These are phyloP conservation scores for Pseudogymnoascus sp. DNA, from an alignment of 2,329 filamentous ascomycete species.

Conservation along the genomic window DNA sequence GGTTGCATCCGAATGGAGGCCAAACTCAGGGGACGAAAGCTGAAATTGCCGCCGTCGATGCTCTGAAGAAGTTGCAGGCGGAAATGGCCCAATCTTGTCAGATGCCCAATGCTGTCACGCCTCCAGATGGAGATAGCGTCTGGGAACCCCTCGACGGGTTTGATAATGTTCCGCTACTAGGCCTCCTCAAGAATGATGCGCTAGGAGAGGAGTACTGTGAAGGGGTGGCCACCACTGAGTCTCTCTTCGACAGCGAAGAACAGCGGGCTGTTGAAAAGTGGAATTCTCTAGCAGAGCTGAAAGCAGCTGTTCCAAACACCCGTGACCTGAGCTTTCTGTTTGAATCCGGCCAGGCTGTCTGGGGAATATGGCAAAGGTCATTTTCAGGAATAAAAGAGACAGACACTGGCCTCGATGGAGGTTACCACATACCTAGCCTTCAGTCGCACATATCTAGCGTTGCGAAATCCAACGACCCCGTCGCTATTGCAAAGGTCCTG, in stretches of 20 bases:
- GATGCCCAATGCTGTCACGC: not conserved
- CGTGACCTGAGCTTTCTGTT: conserved; percentile 19
- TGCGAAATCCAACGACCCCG: conserved; percentile 29
- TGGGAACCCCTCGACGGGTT: not conserved
- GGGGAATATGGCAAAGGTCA: conserved; percentile 22
- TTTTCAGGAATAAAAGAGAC: conserved; percentile 10
- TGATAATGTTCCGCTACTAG: not conserved
- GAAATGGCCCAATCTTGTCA: not conserved
- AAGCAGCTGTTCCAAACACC: conserved; percentile 11
- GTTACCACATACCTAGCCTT: conserved; percentile 25
- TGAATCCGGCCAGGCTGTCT: conserved; percentile 19
- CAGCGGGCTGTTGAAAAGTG: not conserved
- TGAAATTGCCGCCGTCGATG: not conserved
- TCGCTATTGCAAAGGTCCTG: conserved; percentile 34
- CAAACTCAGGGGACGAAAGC: not conserved
- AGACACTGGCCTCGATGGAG: not conserved
- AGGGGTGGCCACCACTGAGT: not conserved
- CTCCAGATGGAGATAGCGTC: not conserved
- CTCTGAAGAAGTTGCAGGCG: not conserved
- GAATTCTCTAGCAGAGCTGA: conserved; percentile 1
- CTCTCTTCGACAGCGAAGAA: not conserved
- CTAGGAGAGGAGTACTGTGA: not conserved
- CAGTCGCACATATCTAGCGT: conserved; percentile 28
- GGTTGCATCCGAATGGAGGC: conserved; percentile 10
- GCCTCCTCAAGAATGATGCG: not conserved